phyloP scores from a whole-genome alignment of 148 eudicot genomes.

The Hydrangea macrophylla region DNA sequence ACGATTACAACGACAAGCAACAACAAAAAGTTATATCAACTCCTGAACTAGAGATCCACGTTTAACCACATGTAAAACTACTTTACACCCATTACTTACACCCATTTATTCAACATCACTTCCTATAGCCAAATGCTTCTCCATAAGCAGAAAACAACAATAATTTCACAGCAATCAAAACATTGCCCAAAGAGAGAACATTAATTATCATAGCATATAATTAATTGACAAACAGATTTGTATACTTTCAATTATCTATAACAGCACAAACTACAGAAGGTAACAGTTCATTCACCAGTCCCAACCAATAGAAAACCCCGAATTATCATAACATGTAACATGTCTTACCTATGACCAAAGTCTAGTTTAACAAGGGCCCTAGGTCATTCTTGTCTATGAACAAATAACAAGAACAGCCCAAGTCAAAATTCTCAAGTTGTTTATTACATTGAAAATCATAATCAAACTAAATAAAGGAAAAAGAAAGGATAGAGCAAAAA shows the following conservation, averaged over 20 bases:
- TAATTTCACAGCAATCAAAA: too few species aligned
- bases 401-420: conserved; percentile 35
- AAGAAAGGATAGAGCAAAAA: neutral
- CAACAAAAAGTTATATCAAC: too few species aligned
- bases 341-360: conserved; percentile 22
- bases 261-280: conserved; percentile 4
- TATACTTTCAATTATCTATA: conserved; percentile 8
- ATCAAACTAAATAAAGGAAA: conserved; percentile 15
- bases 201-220: too few species aligned
- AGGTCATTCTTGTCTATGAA: conserved; percentile 34
- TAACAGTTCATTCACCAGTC: neutral
- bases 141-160: too few species aligned
- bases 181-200: too few species aligned
- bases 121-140: too few species aligned
- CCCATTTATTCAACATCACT: too few species aligned
- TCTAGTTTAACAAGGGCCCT: conserved; percentile 26
- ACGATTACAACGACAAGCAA: too few species aligned
- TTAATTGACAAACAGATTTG: too few species aligned
- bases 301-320: neutral
- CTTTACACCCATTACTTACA: too few species aligned
- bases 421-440: conserved; percentile 34
- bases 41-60: too few species aligned
- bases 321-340: conserved; percentile 6
- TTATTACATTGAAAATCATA: conserved; percentile 38
- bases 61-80: too few species aligned